Percentiles rank a stretch among this genome's conserved stretches.
These are phyloP conservation scores for Colletotrichum paranaense DNA, from an alignment of 2,329 filamentous ascomycete genomes.

Conservation along the genomic window DNA sequence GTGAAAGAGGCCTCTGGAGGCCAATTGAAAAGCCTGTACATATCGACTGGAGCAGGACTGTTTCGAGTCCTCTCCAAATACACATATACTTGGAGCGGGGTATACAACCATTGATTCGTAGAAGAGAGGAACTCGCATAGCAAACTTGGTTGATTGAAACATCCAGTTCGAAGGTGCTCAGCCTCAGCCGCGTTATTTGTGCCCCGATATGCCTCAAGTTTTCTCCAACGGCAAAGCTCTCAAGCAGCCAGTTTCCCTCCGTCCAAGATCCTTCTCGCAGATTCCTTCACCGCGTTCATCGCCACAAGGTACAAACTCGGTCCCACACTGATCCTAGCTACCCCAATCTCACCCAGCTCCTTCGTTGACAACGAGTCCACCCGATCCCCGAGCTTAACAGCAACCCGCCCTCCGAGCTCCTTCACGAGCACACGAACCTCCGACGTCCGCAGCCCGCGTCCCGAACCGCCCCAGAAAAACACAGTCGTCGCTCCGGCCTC, in stretches of 20 bases:
- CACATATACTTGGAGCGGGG: neutral
- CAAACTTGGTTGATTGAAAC: neutral
- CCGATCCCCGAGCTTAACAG: conserved; percentile 55
- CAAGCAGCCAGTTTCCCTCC: conserved; percentile 34
- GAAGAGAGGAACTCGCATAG: neutral
- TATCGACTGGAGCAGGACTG: neutral
- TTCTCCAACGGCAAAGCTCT: neutral
- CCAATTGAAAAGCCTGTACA: neutral
- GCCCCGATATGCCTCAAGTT: neutral
- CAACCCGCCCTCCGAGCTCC: conserved; percentile 61
- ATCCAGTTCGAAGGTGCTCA: neutral
- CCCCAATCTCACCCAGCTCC: conserved; percentile 60
- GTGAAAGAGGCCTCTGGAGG: too few relatives aligned
- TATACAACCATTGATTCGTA: neutral
- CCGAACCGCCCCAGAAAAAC: conserved; percentile 68
- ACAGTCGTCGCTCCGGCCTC: conserved; percentile 68
- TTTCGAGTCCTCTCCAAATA: neutral
- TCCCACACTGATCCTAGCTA: conserved; percentile 67
- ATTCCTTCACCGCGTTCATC: conserved; percentile 50
- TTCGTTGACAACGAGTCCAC: conserved; percentile 53
- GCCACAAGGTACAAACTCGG: conserved; percentile 57
- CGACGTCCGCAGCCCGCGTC: conserved; percentile 53
- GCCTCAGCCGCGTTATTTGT: neutral
- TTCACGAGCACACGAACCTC: conserved; percentile 60
- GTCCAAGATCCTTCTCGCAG: conserved; percentile 45